Evolutionary conservation across 192 early-diverging fungal genomes (phyloP).

Genomic region (Lunasporangiospora selenospora): DNA sequence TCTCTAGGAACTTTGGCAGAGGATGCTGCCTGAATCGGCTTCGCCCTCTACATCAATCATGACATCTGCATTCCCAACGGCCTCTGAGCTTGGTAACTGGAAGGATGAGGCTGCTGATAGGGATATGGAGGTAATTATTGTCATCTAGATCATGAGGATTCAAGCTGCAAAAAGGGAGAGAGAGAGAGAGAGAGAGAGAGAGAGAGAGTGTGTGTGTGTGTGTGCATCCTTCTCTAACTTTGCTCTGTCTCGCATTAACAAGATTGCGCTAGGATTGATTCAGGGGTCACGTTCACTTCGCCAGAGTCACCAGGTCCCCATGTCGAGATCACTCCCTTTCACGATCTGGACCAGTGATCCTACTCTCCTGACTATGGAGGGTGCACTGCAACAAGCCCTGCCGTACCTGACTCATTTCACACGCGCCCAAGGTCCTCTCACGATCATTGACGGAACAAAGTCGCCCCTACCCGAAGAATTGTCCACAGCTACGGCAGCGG

Average conservation of each 20-base stretch:
- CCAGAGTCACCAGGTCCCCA: constrained; percentile 57
- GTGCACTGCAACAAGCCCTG: constrained; percentile 22
- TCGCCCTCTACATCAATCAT: constrained; percentile 49
- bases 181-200: no score
- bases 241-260: no score
- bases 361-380: constrained; percentile 25
- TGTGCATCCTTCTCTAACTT: no score
- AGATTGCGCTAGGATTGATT: constrained; percentile 54
- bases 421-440: constrained; percentile 18
- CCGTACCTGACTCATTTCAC: constrained; percentile 22
- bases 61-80: constrained; percentile 53
- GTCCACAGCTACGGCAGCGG: constrained; percentile 4
- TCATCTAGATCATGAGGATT: no score
- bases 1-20: constrained; percentile 65
- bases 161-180: no score
- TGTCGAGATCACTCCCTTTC: constrained; percentile 52
- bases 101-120: constrained; percentile 51
- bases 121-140: constrained; percentile 53
- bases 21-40: constrained; percentile 11
- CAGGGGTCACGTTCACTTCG: constrained; percentile 60
- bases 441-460: constrained; percentile 17
- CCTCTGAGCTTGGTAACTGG: constrained; percentile 24
- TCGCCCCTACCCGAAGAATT: no score
- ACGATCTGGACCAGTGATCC: constrained; percentile 50
- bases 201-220: no score